These are phyloP conservation scores for Penicillium lagena DNA, from an alignment of 495 filamentous ascomycete genomes.

Conservation along the genomic window DNA sequence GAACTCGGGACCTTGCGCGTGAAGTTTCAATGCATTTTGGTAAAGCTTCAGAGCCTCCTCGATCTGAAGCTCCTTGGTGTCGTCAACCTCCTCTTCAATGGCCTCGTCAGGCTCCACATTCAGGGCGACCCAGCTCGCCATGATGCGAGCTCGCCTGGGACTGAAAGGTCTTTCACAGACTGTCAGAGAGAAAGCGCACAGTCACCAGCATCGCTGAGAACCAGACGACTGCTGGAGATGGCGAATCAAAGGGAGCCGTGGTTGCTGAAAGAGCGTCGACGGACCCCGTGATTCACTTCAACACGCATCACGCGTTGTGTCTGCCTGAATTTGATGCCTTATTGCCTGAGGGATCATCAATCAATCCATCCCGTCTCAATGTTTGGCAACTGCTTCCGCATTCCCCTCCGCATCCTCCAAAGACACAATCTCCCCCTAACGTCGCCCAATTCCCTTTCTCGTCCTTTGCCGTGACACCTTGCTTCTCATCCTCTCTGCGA, in stretches of 20 bases:
- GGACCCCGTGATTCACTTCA: not conserved
- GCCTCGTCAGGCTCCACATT: conserved; percentile 92
- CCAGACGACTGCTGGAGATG: not conserved
- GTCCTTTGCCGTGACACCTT: not conserved
- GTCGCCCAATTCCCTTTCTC: conserved; percentile 1
- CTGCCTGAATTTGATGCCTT: too few species aligned
- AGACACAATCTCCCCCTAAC: conserved; percentile 1
- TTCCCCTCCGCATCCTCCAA: conserved; percentile 5
- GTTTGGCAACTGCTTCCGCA: conserved; percentile 1
- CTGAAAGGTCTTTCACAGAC: conserved; percentile 1
- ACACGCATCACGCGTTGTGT: conserved; percentile 26
- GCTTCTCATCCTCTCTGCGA: conserved; percentile 7
- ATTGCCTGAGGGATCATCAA: conserved; percentile 8
- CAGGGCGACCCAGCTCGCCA: conserved; percentile 66
- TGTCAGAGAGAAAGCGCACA: not conserved
- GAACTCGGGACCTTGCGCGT: conserved; percentile 74
- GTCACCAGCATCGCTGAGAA: conserved; percentile 14
- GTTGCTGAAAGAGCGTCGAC: not conserved
- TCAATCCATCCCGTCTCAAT: not conserved
- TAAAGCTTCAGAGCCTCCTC: conserved; percentile 97
- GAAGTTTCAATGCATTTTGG: conserved; percentile 83
- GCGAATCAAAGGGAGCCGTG: not conserved
- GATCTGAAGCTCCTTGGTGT: conserved; percentile 92
- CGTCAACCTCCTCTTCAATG: conserved; percentile 85
- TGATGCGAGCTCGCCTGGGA: conserved; percentile 20